phyloP scores from a whole-genome alignment of 768 basidiomycete genomes.

The Boletus reticulatus region DNA sequence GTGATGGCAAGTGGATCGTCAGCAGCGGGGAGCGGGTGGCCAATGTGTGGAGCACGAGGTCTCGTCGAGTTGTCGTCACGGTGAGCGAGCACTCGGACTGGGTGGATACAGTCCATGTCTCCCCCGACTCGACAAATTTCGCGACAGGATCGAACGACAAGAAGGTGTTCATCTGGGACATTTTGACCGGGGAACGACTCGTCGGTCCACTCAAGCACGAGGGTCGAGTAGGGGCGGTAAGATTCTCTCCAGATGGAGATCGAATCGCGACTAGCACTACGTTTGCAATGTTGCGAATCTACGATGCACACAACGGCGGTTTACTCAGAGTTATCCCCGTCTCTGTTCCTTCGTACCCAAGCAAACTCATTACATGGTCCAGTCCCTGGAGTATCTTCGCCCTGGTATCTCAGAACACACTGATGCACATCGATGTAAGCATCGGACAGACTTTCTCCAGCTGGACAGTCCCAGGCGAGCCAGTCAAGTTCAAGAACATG shows the following conservation, averaged over 20 bases:
- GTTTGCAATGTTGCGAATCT: neutral
- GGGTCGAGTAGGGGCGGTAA: neutral
- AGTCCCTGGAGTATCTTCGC: neutral
- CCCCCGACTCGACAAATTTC: conserved; percentile 7
- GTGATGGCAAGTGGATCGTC: conserved; percentile 1
- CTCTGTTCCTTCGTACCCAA: neutral
- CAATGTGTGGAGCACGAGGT: neutral
- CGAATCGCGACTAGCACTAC: neutral
- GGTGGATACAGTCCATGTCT: neutral
- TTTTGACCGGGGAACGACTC: conserved; percentile 2
- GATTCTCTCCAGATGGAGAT: conserved; percentile 12
- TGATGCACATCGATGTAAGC: conserved; percentile 1
- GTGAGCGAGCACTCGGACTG: neutral
- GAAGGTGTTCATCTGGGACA: conserved; percentile 3
- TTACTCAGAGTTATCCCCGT: neutral
- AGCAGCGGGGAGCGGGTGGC: neutral
- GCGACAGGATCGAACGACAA: conserved; percentile 1
- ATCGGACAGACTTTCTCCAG: neutral
- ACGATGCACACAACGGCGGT: neutral
- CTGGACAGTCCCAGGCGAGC: neutral
- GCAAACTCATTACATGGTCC: neutral
- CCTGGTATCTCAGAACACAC: neutral
- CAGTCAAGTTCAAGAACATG: neutral
- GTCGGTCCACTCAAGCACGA: conserved; percentile 7
- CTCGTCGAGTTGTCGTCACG: neutral